A percentile compares a stretch with the other conserved stretches of the same genome.
These are phyloP conservation scores for Royoungia palumana DNA, from an alignment of 768 basidiomycete genomes.

Conservation along the genomic window DNA sequence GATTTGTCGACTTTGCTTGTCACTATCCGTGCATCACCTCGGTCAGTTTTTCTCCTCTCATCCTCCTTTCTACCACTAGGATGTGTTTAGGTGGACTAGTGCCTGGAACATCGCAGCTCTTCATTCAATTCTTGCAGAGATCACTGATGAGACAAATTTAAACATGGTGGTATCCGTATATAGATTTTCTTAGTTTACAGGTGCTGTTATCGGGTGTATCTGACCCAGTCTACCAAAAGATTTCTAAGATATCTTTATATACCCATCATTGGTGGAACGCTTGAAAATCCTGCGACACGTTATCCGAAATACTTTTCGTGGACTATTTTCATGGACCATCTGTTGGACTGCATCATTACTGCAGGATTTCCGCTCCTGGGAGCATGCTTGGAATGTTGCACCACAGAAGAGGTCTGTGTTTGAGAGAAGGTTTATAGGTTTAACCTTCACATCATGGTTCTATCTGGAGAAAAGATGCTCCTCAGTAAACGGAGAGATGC, in stretches of 20 bases:
- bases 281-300: conserved; percentile 8
- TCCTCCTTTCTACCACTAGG: background rate
- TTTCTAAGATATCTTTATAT: background rate
- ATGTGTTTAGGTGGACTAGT: conserved; percentile 6
- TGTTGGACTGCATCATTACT: conserved; percentile 1
- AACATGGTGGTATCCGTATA: conserved; percentile 12
- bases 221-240: background rate
- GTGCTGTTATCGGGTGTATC: conserved; percentile 2
- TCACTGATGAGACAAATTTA: conserved; percentile 14
- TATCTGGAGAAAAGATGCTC: conserved; percentile 2
- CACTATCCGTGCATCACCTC: conserved; percentile 2
- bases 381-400: background rate
- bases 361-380: conserved; percentile 3
- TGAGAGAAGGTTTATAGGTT: background rate
- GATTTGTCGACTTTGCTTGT: conserved; percentile 11
- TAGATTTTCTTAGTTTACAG: conserved; percentile 8
- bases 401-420: conserved; percentile 10
- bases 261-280: conserved; percentile 6
- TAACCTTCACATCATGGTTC: background rate
- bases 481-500: background rate
- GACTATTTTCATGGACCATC: conserved; percentile 5
- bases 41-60: background rate
- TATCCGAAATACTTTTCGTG: conserved; percentile 8
- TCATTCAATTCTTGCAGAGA: conserved; percentile 9
- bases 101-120: conserved; percentile 8